Conservation (phyloP, 306 rosid genomes). For the Comarum palustre region DNA sequence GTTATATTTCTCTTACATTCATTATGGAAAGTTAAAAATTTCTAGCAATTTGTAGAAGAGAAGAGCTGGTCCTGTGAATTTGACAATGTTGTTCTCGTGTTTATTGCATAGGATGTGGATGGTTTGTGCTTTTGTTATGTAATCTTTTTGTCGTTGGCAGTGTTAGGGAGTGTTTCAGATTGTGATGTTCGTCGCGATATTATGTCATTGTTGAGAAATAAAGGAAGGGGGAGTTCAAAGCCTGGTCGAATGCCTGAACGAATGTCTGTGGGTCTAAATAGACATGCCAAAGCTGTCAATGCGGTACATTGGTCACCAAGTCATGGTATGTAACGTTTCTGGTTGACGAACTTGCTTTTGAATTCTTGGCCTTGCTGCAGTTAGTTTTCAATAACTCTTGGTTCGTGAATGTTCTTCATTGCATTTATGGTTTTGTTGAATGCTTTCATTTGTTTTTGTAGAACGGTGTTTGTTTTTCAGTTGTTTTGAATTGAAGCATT, state of each 20-base stretch:
- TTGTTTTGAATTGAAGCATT: constrained; percentile 10
- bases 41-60: not conserved
- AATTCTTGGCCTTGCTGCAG: not conserved
- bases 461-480: not conserved
- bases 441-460: not conserved
- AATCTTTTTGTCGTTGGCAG: constrained; percentile 26
- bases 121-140: not conserved
- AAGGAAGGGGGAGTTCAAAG: constrained; percentile 34
- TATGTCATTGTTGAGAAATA: constrained; percentile 50
- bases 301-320: constrained; percentile 77
- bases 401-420: not conserved
- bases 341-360: not conserved
- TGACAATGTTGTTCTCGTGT: not conserved
- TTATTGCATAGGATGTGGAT: not conserved
- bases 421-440: not conserved
- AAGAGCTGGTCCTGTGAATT: not conserved
- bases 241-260: constrained; percentile 36
- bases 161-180: constrained; percentile 57
- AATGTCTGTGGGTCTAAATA: constrained; percentile 42
- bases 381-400: not conserved
- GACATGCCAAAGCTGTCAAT: constrained; percentile 69
- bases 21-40: not conserved
- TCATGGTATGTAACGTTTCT: constrained; percentile 46
- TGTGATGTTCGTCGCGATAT: constrained; percentile 47
- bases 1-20: not conserved